Percentiles rank a stretch among this genome's conserved stretches.
Conservation (phyloP, 1,284 basidiomycete genomes). For the Lentinus polychrous region DNA sequence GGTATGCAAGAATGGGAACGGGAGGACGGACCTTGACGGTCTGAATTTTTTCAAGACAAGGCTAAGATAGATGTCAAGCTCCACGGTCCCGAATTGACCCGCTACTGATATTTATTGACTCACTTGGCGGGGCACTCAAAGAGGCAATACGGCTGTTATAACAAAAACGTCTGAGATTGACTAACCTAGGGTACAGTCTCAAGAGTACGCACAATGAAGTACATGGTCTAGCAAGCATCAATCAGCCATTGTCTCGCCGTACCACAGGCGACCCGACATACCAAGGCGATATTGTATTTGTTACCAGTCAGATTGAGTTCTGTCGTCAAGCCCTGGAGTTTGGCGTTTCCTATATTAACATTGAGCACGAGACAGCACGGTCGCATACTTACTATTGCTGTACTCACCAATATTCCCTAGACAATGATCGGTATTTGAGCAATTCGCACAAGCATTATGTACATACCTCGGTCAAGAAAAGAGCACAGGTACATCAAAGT, state of each 20-base stretch:
- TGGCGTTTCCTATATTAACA: conserved; percentile 49
- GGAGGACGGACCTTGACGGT: conserved; percentile 20
- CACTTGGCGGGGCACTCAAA: conserved; percentile 60
- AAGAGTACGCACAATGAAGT: conserved; percentile 49
- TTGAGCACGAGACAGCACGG: neutral
- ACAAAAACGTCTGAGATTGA: neutral
- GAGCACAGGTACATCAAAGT: conserved; percentile 58
- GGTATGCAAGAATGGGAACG: neutral
- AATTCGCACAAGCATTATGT: neutral
- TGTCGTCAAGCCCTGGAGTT: conserved; percentile 48
- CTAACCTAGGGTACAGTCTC: neutral
- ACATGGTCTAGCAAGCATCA: conserved; percentile 48
- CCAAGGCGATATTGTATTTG: conserved; percentile 61
- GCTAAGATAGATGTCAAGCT: conserved; percentile 11
- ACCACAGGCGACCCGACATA: conserved; percentile 20
- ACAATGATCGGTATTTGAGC: neutral
- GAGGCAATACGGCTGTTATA: conserved; percentile 47
- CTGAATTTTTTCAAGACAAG: conserved; percentile 27
- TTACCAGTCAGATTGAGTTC: conserved; percentile 51
- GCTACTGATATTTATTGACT: too few relatives aligned
- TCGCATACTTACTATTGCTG: neutral
- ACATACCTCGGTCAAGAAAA: conserved; percentile 55
- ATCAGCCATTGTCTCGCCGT: neutral
- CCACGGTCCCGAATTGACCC: neutral
- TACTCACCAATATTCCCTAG: conserved; percentile 15